Base-by-base conservation (phyloP, 1,284 basidiomycete genomes). In the Peniophora sp. region DNA sequence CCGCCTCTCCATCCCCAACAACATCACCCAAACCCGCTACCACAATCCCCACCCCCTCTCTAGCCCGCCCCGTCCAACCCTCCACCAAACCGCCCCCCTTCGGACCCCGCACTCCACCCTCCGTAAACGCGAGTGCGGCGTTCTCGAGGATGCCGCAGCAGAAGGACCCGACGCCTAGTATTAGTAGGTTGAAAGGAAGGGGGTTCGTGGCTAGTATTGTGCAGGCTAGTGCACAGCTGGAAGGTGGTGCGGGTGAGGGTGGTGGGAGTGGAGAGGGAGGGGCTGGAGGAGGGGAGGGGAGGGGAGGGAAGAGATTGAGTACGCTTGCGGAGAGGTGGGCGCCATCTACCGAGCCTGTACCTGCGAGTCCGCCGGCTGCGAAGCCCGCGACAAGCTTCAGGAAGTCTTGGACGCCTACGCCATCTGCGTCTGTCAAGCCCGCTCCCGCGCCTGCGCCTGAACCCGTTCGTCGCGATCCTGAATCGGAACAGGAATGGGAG, bases 201-300 rank as follows among this genome's bases (percentile, higher is more conserved):
- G 88, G 88, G 1, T 90, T 91, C 59, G 88, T 91, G 6, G 83
- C 86, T 64, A 87, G 77, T 57, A 80, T 89, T 69, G 83, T 91
- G 27, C 81, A 84, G 65, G 81, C 74, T 36, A 86, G 77, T 58
- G 69, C 75, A 17, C 69, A 77, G 54, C 63, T 82, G 2, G 73
- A 77, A 55, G 56, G 59, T 6, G n/a, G 52, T 55, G 1, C 81
- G 2, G 73, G 76, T 55, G 56, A 59, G 12, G n/a, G 52, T 55
- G 1, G 62, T 57, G 12, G 60, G 68, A 16, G 38, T 5, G n/a
- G n/a, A 41, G 38, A 6, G n/a, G n/a, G 19, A 16, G n/a, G 16
- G 19, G 38, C 5, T 41, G 38, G 38, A 16, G 16, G n/a, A 6
- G 38, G 19, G 19, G 38, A n/a, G 20, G 47, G 68, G 17, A 61